Conservation (phyloP, 108 stramenopile genomes). For the Skeletonema grethae region DNA sequence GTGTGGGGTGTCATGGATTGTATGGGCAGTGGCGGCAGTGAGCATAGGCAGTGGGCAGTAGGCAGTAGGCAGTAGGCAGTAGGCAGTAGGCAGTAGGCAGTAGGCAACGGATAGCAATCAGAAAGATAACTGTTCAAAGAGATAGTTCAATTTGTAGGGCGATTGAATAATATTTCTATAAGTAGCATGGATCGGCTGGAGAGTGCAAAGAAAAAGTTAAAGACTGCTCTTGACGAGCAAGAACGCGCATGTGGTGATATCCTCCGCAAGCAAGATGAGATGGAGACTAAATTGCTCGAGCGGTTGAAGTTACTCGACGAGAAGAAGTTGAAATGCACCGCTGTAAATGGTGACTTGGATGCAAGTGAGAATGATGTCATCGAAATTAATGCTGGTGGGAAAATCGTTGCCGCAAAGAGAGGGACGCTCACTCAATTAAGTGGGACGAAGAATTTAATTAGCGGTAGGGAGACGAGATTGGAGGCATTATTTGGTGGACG, state of each 20-base stretch:
- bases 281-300: background rate
- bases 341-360: background rate
- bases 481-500: constrained; percentile 31
- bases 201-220: background rate
- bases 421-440: constrained; percentile 4
- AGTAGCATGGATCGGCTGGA: constrained; percentile 2
- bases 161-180: no score
- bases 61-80: no score
- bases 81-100: no score
- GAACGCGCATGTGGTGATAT: background rate
- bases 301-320: background rate
- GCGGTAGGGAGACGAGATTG: constrained; percentile 9
- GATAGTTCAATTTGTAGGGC: no score
- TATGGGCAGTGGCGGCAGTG: no score
- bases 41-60: no score
- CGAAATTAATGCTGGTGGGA: constrained; percentile 12
- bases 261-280: no score
- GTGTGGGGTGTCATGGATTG: no score
- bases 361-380: constrained; percentile 7
- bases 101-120: no score
- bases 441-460: no score
- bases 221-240: constrained; percentile 5
- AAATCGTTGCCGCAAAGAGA: background rate
- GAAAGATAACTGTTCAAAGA: no score
- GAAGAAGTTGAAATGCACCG: background rate